Evolutionary conservation across 2,329 filamentous ascomycete species (phyloP), one percentile per base, ranked within the genome.

Genomic region (Aspergillus sp.): DNA sequence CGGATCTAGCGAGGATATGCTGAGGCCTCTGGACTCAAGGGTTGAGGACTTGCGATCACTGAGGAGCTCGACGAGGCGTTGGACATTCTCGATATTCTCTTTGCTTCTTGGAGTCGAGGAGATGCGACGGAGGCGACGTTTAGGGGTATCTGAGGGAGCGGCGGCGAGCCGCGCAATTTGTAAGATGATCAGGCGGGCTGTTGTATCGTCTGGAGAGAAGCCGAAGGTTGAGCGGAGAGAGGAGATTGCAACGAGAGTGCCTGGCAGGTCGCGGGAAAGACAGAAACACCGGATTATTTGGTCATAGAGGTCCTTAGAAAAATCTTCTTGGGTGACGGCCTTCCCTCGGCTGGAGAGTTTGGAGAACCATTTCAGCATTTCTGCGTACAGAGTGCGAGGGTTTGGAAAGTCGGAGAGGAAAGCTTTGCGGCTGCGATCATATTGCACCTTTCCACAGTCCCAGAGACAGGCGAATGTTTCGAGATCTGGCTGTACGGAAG

Each of bases 391-490:
- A 12, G 65, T 62, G 32, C 79, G 76, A 9, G 75, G 75, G 5
- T 71, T 66, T 26, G 79, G 79, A 59, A 81, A 81, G 11, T 74
- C 73, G 2, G 73, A 66, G 50, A 77, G 67, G 59, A 83, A 83
- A 6, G 81, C 72, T 11, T 76, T 69, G 24, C 74, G 72, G 55
- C 80, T 71, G 11, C 71, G 80, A 49, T 80, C 78, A 50, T 84
- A 79, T 59, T 79, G 74, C 9, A 76, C 66, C 58, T 79, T 78
- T 30, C 73, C 78, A 38, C 78, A 78, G 62, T 81, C 76, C 86
- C 87, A 91, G 13, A 91, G 81, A 15, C 83, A 82, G 59, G 85
- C 81, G 68, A 88, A 91, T 1, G 88, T 90, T 71, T 88, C 83
- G 0, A 86, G 78, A 62, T 91, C 87, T 0, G 88, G 87, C 49